Evolutionary conservation across 345 rosid genomes (phyloP).

Genomic region (Carallia brachiata): DNA sequence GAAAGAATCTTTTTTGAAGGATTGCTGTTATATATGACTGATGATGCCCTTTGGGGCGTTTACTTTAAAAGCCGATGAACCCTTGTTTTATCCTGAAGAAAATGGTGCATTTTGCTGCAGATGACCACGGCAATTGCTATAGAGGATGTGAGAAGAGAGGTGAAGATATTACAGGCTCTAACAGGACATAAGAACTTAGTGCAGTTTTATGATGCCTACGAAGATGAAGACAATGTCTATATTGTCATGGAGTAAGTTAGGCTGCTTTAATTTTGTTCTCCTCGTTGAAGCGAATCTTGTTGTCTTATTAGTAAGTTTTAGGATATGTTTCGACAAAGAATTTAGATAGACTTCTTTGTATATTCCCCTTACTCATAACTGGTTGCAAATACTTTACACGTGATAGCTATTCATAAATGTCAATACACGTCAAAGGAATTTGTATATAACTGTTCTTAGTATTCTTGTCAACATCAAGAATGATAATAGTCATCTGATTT

Average conservation of each 20-base stretch:
- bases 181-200: conserved; percentile 78
- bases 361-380: neutral
- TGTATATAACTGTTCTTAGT: too few species aligned
- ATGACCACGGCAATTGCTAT: conserved; percentile 86
- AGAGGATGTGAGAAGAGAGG: conserved; percentile 95
- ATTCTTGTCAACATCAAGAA: too few species aligned
- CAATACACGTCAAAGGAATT: too few species aligned
- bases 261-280: neutral
- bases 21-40: conserved; percentile 1
- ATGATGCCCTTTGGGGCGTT: neutral
- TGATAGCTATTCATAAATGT: neutral
- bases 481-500: neutral
- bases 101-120: conserved; percentile 38
- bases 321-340: neutral
- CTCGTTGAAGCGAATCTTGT: too few species aligned
- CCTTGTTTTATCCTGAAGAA: conserved; percentile 1
- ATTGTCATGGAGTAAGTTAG: conserved; percentile 80
- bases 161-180: conserved; percentile 69
- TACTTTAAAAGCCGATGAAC: neutral
- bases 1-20: neutral
- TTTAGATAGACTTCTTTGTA: neutral
- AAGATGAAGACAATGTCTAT: conserved; percentile 80
- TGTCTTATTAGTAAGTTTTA: neutral
- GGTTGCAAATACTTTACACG: neutral
- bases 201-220: conserved; percentile 75